These are phyloP conservation scores for Dendryphion nanum DNA, from an alignment of 2,329 filamentous ascomycete genomes.

Conservation along the genomic window DNA sequence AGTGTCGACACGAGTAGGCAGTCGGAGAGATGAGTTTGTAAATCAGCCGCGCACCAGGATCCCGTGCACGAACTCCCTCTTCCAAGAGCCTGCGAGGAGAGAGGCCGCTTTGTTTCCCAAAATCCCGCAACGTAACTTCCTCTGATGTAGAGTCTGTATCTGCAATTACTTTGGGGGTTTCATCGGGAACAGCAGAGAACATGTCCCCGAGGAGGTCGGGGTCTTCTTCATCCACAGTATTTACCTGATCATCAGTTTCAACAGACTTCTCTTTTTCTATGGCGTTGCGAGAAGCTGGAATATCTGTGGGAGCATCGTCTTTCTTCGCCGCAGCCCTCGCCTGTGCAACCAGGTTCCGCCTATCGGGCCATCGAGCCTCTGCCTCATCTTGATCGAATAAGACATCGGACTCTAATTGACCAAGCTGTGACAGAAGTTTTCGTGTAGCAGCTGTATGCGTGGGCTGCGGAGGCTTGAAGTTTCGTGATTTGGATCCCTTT, in stretches of 20 bases:
- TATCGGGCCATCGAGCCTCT: slow-evolving; percentile 46
- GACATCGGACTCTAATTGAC: slow-evolving; percentile 67
- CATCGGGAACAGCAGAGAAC: slow-evolving; percentile 50
- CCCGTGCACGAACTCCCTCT: slow-evolving; percentile 82
- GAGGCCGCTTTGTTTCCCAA: slow-evolving; percentile 78
- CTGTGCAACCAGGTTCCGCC: slow-evolving; percentile 43
- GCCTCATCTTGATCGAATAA: slow-evolving; percentile 51
- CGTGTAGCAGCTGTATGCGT: slow-evolving; percentile 50
- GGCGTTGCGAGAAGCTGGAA: not conserved
- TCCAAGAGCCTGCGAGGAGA: slow-evolving; percentile 75
- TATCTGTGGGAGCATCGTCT: not conserved
- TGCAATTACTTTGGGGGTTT: slow-evolving; percentile 39
- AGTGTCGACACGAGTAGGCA: slow-evolving; percentile 73
- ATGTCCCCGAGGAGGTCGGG: slow-evolving; percentile 57
- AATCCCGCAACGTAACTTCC: slow-evolving; percentile 70
- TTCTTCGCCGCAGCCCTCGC: slow-evolving; percentile 26
- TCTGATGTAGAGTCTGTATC: slow-evolving; percentile 36
- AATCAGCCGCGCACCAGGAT: slow-evolving; percentile 64
- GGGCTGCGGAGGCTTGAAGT: slow-evolving; percentile 15
- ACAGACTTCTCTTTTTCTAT: not conserved
- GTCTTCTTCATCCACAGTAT: slow-evolving; percentile 52
- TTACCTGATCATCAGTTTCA: not conserved
- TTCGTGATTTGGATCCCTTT: slow-evolving; percentile 20
- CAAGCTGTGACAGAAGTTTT: slow-evolving; percentile 71
- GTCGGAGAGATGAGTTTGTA: slow-evolving; percentile 71